A percentile compares a stretch with the other conserved stretches of the same genome.
Evolutionary conservation across 768 basidiomycete species (phyloP).

Genomic region (Rhodotorula graminis): DNA sequence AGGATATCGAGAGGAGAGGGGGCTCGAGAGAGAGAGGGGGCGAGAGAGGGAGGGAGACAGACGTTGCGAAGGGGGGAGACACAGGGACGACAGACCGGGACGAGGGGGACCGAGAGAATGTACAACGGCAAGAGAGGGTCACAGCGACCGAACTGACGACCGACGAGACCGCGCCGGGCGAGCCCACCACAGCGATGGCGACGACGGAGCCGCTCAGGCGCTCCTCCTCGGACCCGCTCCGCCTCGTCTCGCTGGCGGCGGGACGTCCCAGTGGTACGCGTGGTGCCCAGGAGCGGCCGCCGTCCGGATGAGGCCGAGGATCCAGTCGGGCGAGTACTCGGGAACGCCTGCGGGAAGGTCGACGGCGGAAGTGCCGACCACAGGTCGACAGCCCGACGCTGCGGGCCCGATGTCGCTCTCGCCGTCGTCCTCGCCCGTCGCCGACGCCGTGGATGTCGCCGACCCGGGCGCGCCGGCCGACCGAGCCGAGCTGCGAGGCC

Average conservation of each 20-base stretch:
- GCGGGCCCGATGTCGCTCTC: not conserved
- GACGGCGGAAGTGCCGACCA: not conserved
- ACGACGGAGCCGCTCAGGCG: not conserved
- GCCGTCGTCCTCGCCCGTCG: slow-evolving; percentile 7
- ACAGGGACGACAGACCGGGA: no score
- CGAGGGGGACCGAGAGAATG: no score
- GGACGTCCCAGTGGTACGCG: not conserved
- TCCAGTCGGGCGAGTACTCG: slow-evolving; percentile 24
- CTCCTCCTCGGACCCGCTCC: not conserved
- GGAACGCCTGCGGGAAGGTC: not conserved
- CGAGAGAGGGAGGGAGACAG: no score
- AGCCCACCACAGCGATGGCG: no score
- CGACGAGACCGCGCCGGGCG: no score
- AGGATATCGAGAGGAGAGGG: no score
- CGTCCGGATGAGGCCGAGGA: slow-evolving; percentile 20
- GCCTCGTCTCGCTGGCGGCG: not conserved
- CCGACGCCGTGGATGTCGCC: not conserved
- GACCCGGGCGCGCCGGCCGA: not conserved
- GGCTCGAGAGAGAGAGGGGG: no score
- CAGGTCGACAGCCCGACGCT: not conserved
- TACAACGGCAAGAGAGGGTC: no score
- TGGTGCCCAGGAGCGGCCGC: slow-evolving; percentile 2
- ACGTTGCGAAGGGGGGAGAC: no score
- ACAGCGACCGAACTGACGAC: no score
- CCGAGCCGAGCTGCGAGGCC: not conserved